Percentiles rank a stretch among this genome's conserved stretches.
phyloP scores from a whole-genome alignment of 371 early-diverging fungal genomes.

The Rhizopus sp. region DNA sequence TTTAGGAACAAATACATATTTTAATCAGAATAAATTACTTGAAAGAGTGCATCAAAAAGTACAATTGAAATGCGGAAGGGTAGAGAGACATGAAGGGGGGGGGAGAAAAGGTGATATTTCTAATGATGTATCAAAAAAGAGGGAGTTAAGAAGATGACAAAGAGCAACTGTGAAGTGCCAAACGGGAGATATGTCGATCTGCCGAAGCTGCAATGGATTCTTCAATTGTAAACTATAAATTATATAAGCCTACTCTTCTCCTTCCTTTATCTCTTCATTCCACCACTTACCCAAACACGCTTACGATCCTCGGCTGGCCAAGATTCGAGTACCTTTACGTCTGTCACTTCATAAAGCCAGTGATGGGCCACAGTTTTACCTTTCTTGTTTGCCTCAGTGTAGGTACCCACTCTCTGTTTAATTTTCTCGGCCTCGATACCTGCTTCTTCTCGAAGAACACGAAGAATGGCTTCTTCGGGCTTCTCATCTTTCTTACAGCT shows the following conservation, averaged over 20 bases:
- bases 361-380: constrained; percentile 52
- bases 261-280: not conserved
- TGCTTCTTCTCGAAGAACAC: constrained; percentile 39
- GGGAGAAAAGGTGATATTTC: no score
- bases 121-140: no score
- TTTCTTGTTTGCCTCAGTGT: constrained; percentile 46
- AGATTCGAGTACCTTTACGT: constrained; percentile 24
- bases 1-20: no score
- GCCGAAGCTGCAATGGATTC: constrained; percentile 38
- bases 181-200: constrained; percentile 41
- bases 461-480: constrained; percentile 37
- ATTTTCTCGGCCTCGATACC: constrained; percentile 28
- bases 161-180: constrained; percentile 40
- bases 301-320: constrained; percentile 39
- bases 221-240: constrained; percentile 31
- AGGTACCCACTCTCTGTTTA: constrained; percentile 35
- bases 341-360: constrained; percentile 44
- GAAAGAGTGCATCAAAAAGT: no score
- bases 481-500: constrained; percentile 28
- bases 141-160: constrained; percentile 4
- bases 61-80: no score
- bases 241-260: not conserved
- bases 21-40: no score
- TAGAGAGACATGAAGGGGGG: no score
- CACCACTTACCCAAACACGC: constrained; percentile 42